A percentile compares a stretch with the other conserved stretches of the same genome.
Conservation (phyloP, 202 grass and related monocot genomes). For the Carex sylvatica region DNA sequence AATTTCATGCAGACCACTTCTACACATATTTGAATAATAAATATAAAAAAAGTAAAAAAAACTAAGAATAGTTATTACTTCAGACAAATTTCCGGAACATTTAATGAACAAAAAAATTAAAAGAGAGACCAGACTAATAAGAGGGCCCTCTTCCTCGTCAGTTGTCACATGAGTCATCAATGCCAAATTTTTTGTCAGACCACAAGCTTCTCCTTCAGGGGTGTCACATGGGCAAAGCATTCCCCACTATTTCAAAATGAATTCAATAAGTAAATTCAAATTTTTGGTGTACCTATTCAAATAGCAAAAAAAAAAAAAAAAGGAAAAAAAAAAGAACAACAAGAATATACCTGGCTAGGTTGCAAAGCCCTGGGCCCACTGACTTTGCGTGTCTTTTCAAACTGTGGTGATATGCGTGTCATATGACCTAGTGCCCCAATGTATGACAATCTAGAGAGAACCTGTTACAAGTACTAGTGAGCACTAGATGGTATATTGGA, state of each 20-base stretch:
- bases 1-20: slow-evolving; percentile 19
- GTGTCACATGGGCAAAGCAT: slow-evolving; percentile 99
- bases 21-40: slow-evolving; percentile 1
- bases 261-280: slow-evolving; percentile 8
- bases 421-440: slow-evolving; percentile 93
- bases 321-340: background rate
- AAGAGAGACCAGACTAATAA: slow-evolving; percentile 73
- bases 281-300: background rate
- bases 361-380: slow-evolving; percentile 98
- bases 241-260: slow-evolving; percentile 71
- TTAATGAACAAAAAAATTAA: slow-evolving; percentile 6
- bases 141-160: slow-evolving; percentile 77
- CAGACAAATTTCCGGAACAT: slow-evolving; percentile 11
- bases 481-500: background rate
- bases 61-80: background rate
- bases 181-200: slow-evolving; percentile 96
- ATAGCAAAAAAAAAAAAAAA: background rate
- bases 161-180: slow-evolving; percentile 92
- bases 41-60: slow-evolving; percentile 18
- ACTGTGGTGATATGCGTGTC: slow-evolving; percentile 97
- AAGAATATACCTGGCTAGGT: slow-evolving; percentile 71
- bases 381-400: slow-evolving; percentile 96
- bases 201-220: slow-evolving; percentile 97
- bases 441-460: slow-evolving; percentile 88
- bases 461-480: slow-evolving; percentile 35